Conservation (phyloP, 805 yeast genomes). For the Yarrowia yakushimensis region DNA sequence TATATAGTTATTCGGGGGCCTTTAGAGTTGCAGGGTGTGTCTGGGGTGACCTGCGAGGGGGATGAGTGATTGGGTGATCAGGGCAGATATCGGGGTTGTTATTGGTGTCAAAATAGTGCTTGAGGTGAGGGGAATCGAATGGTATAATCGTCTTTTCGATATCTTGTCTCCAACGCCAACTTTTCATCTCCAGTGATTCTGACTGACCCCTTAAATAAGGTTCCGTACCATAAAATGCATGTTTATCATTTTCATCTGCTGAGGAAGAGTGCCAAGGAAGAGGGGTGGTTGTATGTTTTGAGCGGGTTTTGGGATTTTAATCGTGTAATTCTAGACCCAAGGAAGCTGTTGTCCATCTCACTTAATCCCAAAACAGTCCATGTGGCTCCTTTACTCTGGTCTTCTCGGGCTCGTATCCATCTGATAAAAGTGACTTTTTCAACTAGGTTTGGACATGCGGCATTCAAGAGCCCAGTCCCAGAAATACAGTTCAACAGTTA, state of each 20-base stretch:
- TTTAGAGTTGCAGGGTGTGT: neutral
- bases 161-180: neutral
- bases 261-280: slow-evolving; percentile 19
- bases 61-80: too few species aligned
- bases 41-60: too few species aligned
- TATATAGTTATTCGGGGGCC: neutral
- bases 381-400: too few species aligned
- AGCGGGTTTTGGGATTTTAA: neutral
- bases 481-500: neutral
- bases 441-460: neutral
- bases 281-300: neutral
- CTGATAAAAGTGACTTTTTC: neutral
- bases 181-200: too few species aligned
- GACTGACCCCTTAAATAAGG: neutral
- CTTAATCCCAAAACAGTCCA: too few species aligned
- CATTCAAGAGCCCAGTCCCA: neutral
- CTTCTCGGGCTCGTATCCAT: too few species aligned
- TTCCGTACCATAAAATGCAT: neutral
- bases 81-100: too few species aligned
- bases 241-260: slow-evolving; percentile 20
- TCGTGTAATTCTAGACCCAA: too few species aligned
- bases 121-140: neutral
- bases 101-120: neutral
- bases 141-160: neutral
- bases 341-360: too few species aligned